phyloP scores from a whole-genome alignment of 805 yeast genomes.

The Sugiyamaella chiloensis region DNA sequence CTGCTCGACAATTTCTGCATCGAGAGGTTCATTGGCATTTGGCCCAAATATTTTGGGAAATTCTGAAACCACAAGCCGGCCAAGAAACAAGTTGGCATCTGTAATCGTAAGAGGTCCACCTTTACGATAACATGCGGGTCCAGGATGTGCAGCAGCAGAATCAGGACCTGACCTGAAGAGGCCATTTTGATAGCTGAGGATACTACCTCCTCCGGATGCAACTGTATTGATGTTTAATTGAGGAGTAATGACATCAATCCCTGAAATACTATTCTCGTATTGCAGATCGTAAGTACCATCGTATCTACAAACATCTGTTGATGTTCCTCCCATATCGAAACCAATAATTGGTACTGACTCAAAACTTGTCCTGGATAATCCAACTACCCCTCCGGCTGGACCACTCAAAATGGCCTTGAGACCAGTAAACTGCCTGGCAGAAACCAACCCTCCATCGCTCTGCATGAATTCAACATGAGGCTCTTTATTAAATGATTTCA shows the following conservation, averaged over 20 bases:
- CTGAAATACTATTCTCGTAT: slow-evolving; percentile 80
- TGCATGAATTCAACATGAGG: slow-evolving; percentile 65
- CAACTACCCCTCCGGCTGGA: slow-evolving; percentile 98
- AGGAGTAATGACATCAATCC: slow-evolving; percentile 75
- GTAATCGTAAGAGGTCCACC: slow-evolving; percentile 83
- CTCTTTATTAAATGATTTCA: slow-evolving; percentile 27
- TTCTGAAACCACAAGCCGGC: slow-evolving; percentile 64
- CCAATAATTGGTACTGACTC: slow-evolving; percentile 65
- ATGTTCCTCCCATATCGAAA: slow-evolving; percentile 88
- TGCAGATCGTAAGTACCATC: slow-evolving; percentile 69
- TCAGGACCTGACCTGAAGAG: slow-evolving; percentile 80
- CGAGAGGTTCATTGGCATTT: slow-evolving; percentile 65
- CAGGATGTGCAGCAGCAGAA: slow-evolving; percentile 83
- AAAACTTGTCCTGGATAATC: slow-evolving; percentile 79
- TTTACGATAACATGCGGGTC: slow-evolving; percentile 82
- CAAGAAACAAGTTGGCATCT: slow-evolving; percentile 73
- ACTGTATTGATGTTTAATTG: slow-evolving; percentile 77
- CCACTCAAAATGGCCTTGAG: slow-evolving; percentile 85
- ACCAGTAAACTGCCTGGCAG: slow-evolving; percentile 79
- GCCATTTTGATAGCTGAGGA: slow-evolving; percentile 63
- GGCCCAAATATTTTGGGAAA: slow-evolving; percentile 85
- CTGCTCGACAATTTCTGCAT: slow-evolving; percentile 45
- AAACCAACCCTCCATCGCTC: slow-evolving; percentile 93
- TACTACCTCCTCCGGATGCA: slow-evolving; percentile 83
- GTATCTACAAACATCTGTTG: slow-evolving; percentile 76